Conservation (phyloP, 2,329 filamentous ascomycete species). For the Didymella lethalis region DNA sequence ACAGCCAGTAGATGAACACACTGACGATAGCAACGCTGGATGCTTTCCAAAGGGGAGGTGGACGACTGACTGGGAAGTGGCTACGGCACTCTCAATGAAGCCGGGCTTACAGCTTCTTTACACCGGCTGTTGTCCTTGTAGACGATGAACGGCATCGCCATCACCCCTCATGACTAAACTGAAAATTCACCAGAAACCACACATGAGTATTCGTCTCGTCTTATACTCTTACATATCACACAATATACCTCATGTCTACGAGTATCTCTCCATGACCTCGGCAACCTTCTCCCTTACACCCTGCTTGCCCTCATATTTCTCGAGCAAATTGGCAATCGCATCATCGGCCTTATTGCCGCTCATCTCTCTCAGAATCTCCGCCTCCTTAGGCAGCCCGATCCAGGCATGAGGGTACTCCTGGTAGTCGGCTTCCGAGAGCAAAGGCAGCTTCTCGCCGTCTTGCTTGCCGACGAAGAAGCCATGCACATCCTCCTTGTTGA, state of each 20-base stretch:
- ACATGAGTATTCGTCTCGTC: background rate
- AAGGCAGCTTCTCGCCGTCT: conserved; percentile 56
- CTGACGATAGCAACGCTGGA: too few species aligned
- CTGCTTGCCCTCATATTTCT: conserved; percentile 55
- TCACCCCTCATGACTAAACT: too few species aligned
- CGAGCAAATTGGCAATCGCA: conserved; percentile 52
- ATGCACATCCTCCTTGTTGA: conserved; percentile 66
- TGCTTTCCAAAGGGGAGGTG: too few species aligned
- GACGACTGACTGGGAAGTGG: too few species aligned
- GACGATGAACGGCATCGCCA: too few species aligned
- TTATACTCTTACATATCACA: conserved; percentile 11
- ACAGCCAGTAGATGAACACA: too few species aligned
- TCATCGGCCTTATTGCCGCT: conserved; percentile 45
- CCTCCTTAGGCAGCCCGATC: conserved; percentile 78
- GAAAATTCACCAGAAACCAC: too few species aligned
- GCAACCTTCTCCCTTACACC: conserved; percentile 66
- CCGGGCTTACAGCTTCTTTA: too few species aligned
- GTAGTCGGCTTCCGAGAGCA: conserved; percentile 72
- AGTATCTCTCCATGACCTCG: conserved; percentile 62
- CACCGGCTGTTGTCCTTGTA: too few species aligned
- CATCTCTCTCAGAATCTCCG: conserved; percentile 61
- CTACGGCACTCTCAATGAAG: too few species aligned
- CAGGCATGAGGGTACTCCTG: conserved; percentile 73
- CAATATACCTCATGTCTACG: background rate
- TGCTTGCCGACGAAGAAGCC: conserved; percentile 67